phyloP scores from a whole-genome alignment of 495 filamentous ascomycete genomes.

The Neurospora sp. region DNA sequence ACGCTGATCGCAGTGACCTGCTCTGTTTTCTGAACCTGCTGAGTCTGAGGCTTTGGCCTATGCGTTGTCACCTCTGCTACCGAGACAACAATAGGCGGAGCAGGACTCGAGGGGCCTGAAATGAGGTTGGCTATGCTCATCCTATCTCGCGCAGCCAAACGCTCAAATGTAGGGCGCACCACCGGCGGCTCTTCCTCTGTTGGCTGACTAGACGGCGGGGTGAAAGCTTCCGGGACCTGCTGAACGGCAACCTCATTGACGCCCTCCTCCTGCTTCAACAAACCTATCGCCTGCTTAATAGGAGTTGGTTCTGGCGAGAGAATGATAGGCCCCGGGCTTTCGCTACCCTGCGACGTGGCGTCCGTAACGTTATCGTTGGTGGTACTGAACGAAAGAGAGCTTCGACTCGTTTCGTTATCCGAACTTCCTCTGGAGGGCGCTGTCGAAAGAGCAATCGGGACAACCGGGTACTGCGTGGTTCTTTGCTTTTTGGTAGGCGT shows the following conservation, averaged over 20 bases:
- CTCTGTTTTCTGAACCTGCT: not conserved
- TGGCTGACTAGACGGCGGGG: not conserved
- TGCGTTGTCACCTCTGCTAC: not conserved
- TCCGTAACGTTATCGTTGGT: conserved; percentile 26
- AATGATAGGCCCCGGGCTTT: conserved; percentile 23
- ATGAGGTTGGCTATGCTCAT: not conserved
- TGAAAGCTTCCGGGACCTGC: conserved; percentile 5
- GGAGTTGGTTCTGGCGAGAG: conserved; percentile 31
- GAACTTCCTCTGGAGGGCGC: conserved; percentile 19
- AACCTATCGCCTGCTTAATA: conserved; percentile 12
- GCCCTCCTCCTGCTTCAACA: conserved; percentile 23
- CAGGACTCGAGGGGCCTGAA: not conserved
- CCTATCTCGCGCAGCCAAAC: not conserved
- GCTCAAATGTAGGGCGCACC: conserved; percentile 10
- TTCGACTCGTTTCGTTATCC: conserved; percentile 6
- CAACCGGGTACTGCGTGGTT: conserved; percentile 23
- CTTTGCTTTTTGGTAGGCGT: conserved; percentile 37
- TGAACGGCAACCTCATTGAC: conserved; percentile 4
- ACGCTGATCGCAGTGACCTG: not conserved
- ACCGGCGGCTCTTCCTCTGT: not conserved
- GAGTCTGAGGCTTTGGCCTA: not conserved
- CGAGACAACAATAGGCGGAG: not conserved
- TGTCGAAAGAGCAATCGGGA: conserved; percentile 13
- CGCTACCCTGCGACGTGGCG: conserved; percentile 31
- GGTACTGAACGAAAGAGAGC: conserved; percentile 14